Evolutionary conservation across 2,329 filamentous ascomycete genomes (phyloP), one percentile per base, ranked within the genome.

Genomic region (Tolypocladium sp.): DNA sequence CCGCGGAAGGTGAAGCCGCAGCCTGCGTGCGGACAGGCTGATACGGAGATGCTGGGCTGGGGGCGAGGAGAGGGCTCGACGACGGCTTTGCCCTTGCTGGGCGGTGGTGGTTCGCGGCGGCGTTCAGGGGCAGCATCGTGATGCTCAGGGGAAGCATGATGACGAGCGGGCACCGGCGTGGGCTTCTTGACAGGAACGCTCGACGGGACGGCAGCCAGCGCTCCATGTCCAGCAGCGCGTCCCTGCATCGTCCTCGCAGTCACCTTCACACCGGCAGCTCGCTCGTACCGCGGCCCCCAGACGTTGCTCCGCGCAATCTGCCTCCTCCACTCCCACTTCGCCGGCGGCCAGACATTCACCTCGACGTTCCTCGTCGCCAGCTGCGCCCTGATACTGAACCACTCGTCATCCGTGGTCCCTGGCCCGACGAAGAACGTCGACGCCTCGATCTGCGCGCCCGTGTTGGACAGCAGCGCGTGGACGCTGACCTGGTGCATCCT

Each of bases 1-100:
- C 67, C 62, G 4, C 67, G 64, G 59, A 73, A 76, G 17, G 63
- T 65, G n/a, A 68, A 70, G 0, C 65, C 54, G 58, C 78, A 81
- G 33, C 65, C 68, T 3, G 63, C 41, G 51, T 74, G 77, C 0
- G 74, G 74, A 51, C 77, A 81, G n/a, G 64, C 65, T 27, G 66
- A 61, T 1, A 63, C 66, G 12, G 77, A 71, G 0, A 64, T 64
- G 56, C 22, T 17, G 17, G 8, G 15, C 30, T 35, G 49, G 6
- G 30, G 49, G 27, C 27, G 44, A 40, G 38, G 15, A 20, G 38
- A 17, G 38, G 38, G 9, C 15, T 38, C 15, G 41, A 42, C 20
- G 41, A 42, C 6, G 17, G 41, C 41, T 22, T 17, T 52, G 22
- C 25, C 20, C 5, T n/a, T 33, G 49, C 49, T 52, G 49, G 49